These are phyloP conservation scores for Aegilops speltoides DNA, from an alignment of 176 grass and related monocot species.

Conservation along the genomic window DNA sequence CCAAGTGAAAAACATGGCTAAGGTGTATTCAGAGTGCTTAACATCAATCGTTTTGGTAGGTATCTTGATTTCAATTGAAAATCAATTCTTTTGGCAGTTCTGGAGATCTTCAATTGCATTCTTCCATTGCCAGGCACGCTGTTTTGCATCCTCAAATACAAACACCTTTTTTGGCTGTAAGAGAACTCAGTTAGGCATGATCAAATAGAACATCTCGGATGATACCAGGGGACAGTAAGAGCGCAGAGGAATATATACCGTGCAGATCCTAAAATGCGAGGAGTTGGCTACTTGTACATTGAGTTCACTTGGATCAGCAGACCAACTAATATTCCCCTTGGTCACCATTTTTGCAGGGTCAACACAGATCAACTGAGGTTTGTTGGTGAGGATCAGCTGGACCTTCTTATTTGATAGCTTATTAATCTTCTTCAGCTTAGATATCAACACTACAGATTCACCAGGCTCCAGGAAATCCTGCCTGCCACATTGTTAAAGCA, in stretches of 20 bases:
- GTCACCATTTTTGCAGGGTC: constrained; percentile 91
- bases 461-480: constrained; percentile 90
- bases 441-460: constrained; percentile 88
- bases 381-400: constrained; percentile 92
- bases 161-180: constrained; percentile 91
- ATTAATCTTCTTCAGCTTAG: constrained; percentile 95
- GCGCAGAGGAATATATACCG: constrained; percentile 46
- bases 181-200: constrained; percentile 13
- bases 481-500: constrained; percentile 54
- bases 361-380: constrained; percentile 83
- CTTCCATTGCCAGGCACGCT: constrained; percentile 96
- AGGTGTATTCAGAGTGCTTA: constrained; percentile 15
- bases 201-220: background rate
- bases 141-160: constrained; percentile 81
- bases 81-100: constrained; percentile 43
- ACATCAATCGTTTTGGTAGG: background rate
- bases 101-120: constrained; percentile 94
- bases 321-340: constrained; percentile 82
- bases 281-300: constrained; percentile 72
- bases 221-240: background rate
- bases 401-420: constrained; percentile 97
- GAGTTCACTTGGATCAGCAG: constrained; percentile 68
- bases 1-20: background rate
- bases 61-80: constrained; percentile 26
- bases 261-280: constrained; percentile 93